A percentile compares a stretch with the other conserved stretches of the same genome.
Evolutionary conservation across 2,329 filamentous ascomycete species (phyloP).

Genomic region (Hymenoscyphus repandus): DNA sequence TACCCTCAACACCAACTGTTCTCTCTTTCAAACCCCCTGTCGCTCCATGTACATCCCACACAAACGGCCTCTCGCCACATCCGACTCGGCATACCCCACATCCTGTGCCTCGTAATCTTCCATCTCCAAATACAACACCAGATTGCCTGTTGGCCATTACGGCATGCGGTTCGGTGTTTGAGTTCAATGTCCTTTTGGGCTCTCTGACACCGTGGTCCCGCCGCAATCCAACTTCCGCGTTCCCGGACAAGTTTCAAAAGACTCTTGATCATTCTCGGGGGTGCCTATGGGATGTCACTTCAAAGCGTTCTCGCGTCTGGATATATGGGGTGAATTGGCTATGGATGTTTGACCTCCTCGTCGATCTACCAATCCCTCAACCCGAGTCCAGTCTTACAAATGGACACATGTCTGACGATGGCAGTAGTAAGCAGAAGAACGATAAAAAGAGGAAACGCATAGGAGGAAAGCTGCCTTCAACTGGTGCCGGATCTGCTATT

Average conservation of each 20-base stretch:
- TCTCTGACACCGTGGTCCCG: slow-evolving; percentile 80
- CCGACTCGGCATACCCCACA: slow-evolving; percentile 27
- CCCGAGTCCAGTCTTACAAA: slow-evolving; percentile 25
- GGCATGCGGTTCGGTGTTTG: slow-evolving; percentile 61
- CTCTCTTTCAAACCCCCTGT: slow-evolving; percentile 58
- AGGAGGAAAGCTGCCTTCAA: slow-evolving; percentile 34
- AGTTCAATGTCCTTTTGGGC: slow-evolving; percentile 75
- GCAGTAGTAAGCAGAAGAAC: slow-evolving; percentile 21
- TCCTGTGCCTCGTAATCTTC: slow-evolving; percentile 42
- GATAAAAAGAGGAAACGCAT: slow-evolving; percentile 29
- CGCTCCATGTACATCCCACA: slow-evolving; percentile 28
- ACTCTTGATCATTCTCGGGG: slow-evolving; percentile 79
- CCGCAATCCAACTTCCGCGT: slow-evolving; percentile 68
- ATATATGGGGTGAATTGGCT: slow-evolving; percentile 82
- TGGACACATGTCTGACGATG: slow-evolving; percentile 14
- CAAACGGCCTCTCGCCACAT: slow-evolving; percentile 40
- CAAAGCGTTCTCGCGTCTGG: slow-evolving; percentile 63
- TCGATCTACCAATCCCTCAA: slow-evolving; percentile 50
- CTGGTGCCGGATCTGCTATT: slow-evolving; percentile 51
- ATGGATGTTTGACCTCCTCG: slow-evolving; percentile 83
- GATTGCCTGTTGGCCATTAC: slow-evolving; percentile 57
- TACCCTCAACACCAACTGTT: slow-evolving; percentile 59
- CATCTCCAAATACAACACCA: slow-evolving; percentile 40
- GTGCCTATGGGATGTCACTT: slow-evolving; percentile 70
- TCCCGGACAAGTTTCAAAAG: slow-evolving; percentile 69